Percentiles rank a stretch among this genome's conserved stretches.
phyloP scores from a whole-genome alignment of 2,329 filamentous ascomycete genomes.

The Aureobasidium sp. region DNA sequence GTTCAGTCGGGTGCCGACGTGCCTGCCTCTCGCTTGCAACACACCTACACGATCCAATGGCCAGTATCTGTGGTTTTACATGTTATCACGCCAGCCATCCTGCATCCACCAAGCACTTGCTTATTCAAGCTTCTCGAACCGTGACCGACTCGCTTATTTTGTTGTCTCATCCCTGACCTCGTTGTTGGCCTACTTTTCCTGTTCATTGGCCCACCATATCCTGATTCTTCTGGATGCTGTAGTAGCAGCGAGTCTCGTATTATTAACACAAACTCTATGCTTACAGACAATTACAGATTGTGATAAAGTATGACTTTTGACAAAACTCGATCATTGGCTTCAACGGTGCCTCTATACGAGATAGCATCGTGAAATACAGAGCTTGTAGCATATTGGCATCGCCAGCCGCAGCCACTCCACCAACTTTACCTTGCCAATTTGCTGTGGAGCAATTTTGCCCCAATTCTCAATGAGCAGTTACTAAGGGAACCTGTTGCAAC shows the following conservation, averaged over 20 bases:
- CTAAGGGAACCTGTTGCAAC: constrained; percentile 9
- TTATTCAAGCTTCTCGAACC: background rate
- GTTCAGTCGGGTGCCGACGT: background rate
- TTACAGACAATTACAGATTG: background rate
- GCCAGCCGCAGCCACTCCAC: background rate
- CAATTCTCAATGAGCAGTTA: background rate
- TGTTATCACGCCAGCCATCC: background rate
- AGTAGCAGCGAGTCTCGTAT: background rate
- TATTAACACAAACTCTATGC: background rate
- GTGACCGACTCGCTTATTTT: background rate
- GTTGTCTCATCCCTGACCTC: constrained; percentile 6
- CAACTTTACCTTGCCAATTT: background rate
- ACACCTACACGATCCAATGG: background rate
- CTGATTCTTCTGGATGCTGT: background rate
- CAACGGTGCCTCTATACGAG: constrained; percentile 8
- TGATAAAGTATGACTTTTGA: constrained; percentile 2
- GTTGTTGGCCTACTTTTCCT: background rate
- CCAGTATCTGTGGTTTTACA: background rate
- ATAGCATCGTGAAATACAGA: background rate
- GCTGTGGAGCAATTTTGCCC: background rate
- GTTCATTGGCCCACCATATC: background rate
- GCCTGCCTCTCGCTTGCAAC: background rate
- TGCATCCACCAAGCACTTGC: background rate
- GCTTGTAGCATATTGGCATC: constrained; percentile 10
- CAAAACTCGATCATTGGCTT: background rate